A percentile compares a stretch with the other conserved stretches of the same genome.
Conservation (phyloP, 305 asterid species). For the Rubia peregrina region DNA sequence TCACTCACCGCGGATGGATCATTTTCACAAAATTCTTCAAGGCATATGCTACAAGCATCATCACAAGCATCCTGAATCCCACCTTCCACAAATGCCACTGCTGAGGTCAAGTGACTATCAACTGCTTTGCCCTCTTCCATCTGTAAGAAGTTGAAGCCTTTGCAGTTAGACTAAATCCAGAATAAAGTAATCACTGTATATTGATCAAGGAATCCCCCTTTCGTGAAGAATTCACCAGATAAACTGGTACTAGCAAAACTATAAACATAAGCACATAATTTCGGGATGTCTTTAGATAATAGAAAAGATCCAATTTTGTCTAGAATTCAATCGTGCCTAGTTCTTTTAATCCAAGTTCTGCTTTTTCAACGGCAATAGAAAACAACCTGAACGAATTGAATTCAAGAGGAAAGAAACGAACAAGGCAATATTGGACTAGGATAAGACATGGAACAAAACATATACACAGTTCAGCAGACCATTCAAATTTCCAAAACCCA, state of each 20-base stretch:
- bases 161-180: not conserved
- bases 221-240: not conserved
- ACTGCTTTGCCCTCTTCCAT: conserved; percentile 62
- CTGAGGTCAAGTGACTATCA: conserved; percentile 62
- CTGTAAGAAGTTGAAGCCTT: conserved; percentile 30
- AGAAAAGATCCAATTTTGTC: not conserved
- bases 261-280: not conserved
- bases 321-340: not conserved
- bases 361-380: not conserved
- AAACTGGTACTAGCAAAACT: not conserved
- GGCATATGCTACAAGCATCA: conserved; percentile 92
- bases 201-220: not conserved
- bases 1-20: conserved; percentile 67
- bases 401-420: not conserved
- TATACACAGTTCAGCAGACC: not conserved
- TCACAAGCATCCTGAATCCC: conserved; percentile 86
- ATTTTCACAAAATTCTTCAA: conserved; percentile 62
- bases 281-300: not conserved
- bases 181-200: not conserved
- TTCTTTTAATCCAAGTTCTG: not conserved
- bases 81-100: conserved; percentile 86
- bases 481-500: conserved; percentile 3
- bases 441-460: not conserved
- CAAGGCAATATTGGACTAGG: not conserved
- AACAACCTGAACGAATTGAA: not conserved